Base-by-base conservation (phyloP, 2,329 filamentous ascomycete species). In the Pseudogymnoascus sp. region DNA sequence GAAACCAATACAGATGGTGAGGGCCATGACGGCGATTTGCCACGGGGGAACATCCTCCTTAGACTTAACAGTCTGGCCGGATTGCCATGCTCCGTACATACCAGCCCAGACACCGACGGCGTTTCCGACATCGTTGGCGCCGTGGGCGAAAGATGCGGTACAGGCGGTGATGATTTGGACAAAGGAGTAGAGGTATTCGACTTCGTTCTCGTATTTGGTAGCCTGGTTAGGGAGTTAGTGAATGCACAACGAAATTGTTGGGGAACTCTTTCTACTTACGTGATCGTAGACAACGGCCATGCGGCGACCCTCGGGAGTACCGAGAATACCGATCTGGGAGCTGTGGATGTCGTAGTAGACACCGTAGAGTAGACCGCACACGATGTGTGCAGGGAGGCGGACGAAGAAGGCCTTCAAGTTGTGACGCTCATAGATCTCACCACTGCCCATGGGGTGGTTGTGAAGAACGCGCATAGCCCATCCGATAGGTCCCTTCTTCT, bases 391-490 rank as follows among this genome's bases (percentile, higher is more conserved):
- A 0, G 89, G 89, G 7, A 92, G 70, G 20, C 89, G 87, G 74
- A 84, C 87, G 63, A 78, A 28, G 20, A 86, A 63, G 58, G 81
- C 81, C 70, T 80, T 81, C 64, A 92, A 76, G 79, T 93, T 93
- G 75, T 85, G 78, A 18, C 80, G 68, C 75, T 93, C 89, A 76
- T 93, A 90, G 65, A 92, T 81, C 69, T 86, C 79, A 59, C 89
- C 90, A 16, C 85, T 73, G 16, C 87, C 87, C 75, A 90, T 82
- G 57, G 84, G 87, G 78, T 92, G 89, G 69, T 88, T 79, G 70
- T 84, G 87, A 18, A 92, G 85, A 58, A 79, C 83, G 67, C 89
- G 87, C 86, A 93, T 89, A 37, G 87, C 90, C 89, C 89, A 92
- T 68, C 86, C 89, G n/a, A 93, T 79, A 58, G 87, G 88, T 25